Evolutionary conservation across 1,284 basidiomycete species (phyloP).

Genomic region (Naganishia cerealis): DNA sequence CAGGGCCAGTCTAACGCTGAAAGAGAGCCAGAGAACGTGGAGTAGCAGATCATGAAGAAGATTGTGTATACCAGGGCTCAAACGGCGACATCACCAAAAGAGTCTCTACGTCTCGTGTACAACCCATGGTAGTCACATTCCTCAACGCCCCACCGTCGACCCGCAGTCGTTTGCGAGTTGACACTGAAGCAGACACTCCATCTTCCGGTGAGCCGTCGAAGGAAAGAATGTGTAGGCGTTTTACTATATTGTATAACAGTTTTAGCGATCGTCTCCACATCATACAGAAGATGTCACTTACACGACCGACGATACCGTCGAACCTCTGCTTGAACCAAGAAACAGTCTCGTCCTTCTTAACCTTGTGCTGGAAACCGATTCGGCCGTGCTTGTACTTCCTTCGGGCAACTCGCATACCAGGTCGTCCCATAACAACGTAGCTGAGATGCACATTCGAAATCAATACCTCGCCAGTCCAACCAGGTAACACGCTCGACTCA

Average conservation of each 20-base stretch:
- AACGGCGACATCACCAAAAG: constrained; percentile 1
- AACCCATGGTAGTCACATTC: constrained; percentile 21
- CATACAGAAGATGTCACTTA: constrained; percentile 11
- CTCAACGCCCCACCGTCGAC: constrained; percentile 15
- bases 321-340: constrained; percentile 99
- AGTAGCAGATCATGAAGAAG: constrained; percentile 25
- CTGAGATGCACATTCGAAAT: constrained; percentile 10
- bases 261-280: not conserved
- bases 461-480: not conserved
- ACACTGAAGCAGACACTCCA: constrained; percentile 26
- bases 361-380: constrained; percentile 82
- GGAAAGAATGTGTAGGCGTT: constrained; percentile 29
- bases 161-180: constrained; percentile 18
- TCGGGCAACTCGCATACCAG: constrained; percentile 86
- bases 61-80: constrained; percentile 25
- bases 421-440: constrained; percentile 95
- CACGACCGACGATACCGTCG: constrained; percentile 78
- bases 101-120: constrained; percentile 27
- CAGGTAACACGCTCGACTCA: constrained; percentile 29
- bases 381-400: constrained; percentile 86
- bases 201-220: constrained; percentile 27
- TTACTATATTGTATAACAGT: not conserved
- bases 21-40: not conserved
- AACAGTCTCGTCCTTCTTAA: constrained; percentile 87
- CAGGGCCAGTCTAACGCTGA: no score